A percentile compares a stretch with the other conserved stretches of the same genome.
Conservation (phyloP, 225 moss, liverwort and hornwort species). For the Polytrichum formosum region DNA sequence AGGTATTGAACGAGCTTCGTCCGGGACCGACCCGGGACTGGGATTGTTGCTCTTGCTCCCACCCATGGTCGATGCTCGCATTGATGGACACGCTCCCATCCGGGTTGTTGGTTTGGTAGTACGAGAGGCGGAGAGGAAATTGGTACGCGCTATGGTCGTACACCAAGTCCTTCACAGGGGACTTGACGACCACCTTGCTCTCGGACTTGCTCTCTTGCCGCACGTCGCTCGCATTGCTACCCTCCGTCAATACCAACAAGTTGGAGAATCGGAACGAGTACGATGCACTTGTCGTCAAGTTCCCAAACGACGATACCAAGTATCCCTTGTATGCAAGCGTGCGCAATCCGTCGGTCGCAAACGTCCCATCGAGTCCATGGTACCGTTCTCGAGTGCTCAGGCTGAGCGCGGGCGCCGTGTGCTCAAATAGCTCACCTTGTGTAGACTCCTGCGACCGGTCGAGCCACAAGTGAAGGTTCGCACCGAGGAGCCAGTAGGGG, state of each 20-base stretch:
- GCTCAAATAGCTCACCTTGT: slow-evolving; percentile 37
- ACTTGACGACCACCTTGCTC: slow-evolving; percentile 47
- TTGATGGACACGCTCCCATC: slow-evolving; percentile 33
- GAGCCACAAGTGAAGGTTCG: slow-evolving; percentile 80
- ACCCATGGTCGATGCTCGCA: slow-evolving; percentile 40
- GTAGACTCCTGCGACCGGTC: slow-evolving; percentile 38
- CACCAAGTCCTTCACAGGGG: slow-evolving; percentile 47
- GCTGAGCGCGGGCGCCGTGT: slow-evolving; percentile 30
- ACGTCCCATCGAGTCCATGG: slow-evolving; percentile 51
- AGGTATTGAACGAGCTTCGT: slow-evolving; percentile 44
- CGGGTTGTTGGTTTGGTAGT: slow-evolving; percentile 19
- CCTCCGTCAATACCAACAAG: slow-evolving; percentile 29
- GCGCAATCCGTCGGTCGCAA: slow-evolving; percentile 32
- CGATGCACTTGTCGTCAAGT: slow-evolving; percentile 55
- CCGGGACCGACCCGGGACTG: slow-evolving; percentile 17
- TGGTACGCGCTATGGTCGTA: slow-evolving; percentile 33
- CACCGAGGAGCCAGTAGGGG: slow-evolving; percentile 65
- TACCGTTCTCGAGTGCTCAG: slow-evolving; percentile 20
- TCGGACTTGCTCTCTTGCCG: slow-evolving; percentile 52
- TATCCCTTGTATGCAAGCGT: slow-evolving; percentile 55
- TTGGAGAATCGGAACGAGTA: slow-evolving; percentile 55
- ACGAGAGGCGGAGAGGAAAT: slow-evolving; percentile 43
- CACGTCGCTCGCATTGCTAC: slow-evolving; percentile 14
- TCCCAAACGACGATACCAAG: slow-evolving; percentile 63
- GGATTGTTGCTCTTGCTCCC: slow-evolving; percentile 47